These are phyloP conservation scores for Cucumis hystrix DNA, from an alignment of 306 rosid genomes.

Conservation along the genomic window DNA sequence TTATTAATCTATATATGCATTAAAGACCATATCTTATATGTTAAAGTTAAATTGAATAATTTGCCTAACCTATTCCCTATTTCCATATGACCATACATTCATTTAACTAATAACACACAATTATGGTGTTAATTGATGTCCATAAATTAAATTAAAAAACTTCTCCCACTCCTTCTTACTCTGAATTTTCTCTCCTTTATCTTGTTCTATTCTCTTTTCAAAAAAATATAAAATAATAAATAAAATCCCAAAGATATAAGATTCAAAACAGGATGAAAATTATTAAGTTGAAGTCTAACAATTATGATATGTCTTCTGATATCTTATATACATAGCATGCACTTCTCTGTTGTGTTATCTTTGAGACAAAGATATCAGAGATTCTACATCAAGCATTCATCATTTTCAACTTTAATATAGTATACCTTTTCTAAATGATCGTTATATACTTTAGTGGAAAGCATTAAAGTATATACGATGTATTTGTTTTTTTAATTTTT, in stretches of 20 bases:
- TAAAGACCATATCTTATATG: background rate
- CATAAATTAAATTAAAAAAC: background rate
- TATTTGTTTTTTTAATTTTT: too few species aligned
- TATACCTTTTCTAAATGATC: background rate
- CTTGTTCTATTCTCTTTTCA: background rate
- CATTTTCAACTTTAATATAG: background rate
- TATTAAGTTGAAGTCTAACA: background rate
- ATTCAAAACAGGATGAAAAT: background rate
- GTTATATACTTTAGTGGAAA: too few species aligned
- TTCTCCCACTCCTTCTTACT: background rate
- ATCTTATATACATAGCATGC: background rate
- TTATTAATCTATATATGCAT: background rate
- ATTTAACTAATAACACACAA: background rate
- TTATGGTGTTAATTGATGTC: background rate
- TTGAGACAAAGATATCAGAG: background rate
- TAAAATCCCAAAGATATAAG: background rate
- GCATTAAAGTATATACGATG: too few species aligned
- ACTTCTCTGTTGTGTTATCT: slow-evolving; percentile 1
- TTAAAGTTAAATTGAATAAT: background rate
- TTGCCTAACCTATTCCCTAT: background rate
- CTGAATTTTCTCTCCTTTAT: background rate
- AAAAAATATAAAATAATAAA: too few species aligned
- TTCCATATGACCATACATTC: background rate
- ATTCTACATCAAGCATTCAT: background rate
- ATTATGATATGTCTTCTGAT: background rate